A percentile compares a stretch with the other conserved stretches of the same genome.
These are phyloP conservation scores for Pyrenophora seminiperda DNA, from an alignment of 2,329 filamentous ascomycete species.

Conservation along the genomic window DNA sequence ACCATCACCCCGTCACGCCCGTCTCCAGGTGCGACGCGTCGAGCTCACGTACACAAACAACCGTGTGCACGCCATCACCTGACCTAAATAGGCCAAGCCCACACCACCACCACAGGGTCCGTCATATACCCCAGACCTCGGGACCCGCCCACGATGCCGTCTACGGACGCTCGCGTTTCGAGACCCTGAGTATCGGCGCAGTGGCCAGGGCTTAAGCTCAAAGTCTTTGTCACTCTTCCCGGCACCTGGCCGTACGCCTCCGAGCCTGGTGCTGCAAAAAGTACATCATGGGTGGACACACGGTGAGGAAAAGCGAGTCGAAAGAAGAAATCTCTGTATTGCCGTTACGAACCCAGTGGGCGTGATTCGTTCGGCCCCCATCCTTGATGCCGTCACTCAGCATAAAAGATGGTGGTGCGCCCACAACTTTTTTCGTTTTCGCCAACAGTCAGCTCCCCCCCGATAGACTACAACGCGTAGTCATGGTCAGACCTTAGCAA, in stretches of 20 bases:
- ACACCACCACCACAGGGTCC: constrained; percentile 15
- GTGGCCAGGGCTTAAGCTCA: constrained; percentile 27
- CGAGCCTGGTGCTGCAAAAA: constrained; percentile 14
- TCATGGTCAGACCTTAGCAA: background rate
- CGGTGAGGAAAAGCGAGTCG: background rate
- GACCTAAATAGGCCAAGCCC: constrained; percentile 23
- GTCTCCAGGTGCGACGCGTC: constrained; percentile 43
- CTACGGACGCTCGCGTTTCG: constrained; percentile 37
- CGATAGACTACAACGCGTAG: too few species aligned
- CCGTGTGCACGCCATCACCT: constrained; percentile 40
- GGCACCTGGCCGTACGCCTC: constrained; percentile 23
- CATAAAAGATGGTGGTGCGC: constrained; percentile 5
- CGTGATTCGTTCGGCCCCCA: too few species aligned
- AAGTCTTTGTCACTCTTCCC: constrained; percentile 21
- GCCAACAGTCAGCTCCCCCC: background rate
- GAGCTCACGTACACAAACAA: constrained; percentile 42
- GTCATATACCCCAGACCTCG: constrained; percentile 21
- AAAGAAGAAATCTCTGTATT: constrained; percentile 9
- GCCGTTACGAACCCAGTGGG: too few species aligned
- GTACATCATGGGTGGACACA: constrained; percentile 4
- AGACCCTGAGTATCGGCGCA: constrained; percentile 35
- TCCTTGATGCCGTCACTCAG: constrained; percentile 4
- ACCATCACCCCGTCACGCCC: constrained; percentile 34
- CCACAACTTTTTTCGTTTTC: constrained; percentile 4
- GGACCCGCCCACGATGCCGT: constrained; percentile 37